Evolutionary conservation across 352 stramenopile species (phyloP).

Genomic region (Pythium guiyangense): DNA sequence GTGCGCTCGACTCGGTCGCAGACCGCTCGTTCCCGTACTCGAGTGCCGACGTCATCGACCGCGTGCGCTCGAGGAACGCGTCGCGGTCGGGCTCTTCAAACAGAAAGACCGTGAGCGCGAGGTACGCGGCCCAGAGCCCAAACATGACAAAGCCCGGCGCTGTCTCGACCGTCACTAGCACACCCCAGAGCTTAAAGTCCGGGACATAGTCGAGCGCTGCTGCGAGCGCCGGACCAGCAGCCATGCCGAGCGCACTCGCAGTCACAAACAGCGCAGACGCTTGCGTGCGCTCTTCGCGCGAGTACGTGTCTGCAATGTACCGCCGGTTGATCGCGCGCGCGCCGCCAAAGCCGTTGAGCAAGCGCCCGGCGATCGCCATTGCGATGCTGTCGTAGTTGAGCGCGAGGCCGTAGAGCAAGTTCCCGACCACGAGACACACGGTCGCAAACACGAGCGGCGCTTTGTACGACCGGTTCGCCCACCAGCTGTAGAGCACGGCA

Average conservation of each 20-base stretch:
- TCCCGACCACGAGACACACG: conserved; percentile 78
- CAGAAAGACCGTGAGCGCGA: conserved; percentile 42
- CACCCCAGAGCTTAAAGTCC: conserved; percentile 51
- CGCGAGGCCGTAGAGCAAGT: conserved; percentile 84
- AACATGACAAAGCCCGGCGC: conserved; percentile 91
- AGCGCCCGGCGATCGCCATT: conserved; percentile 88
- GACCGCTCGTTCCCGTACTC: conserved; percentile 10
- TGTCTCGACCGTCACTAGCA: conserved; percentile 84
- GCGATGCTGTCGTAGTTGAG: conserved; percentile 73
- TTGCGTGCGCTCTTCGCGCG: conserved; percentile 85
- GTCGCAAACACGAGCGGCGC: conserved; percentile 80
- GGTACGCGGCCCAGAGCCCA: conserved; percentile 60
- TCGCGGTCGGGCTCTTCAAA: conserved; percentile 72
- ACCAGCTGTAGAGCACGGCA: conserved; percentile 94
- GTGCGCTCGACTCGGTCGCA: conserved; percentile 5
- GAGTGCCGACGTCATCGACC: conserved; percentile 29
- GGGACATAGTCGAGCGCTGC: conserved; percentile 68
- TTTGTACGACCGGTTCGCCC: conserved; percentile 90
- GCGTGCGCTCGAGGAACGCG: conserved; percentile 35
- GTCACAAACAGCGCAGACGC: conserved; percentile 92
- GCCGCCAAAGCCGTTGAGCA: conserved; percentile 92
- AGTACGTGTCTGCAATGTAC: conserved; percentile 89
- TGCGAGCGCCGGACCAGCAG: conserved; percentile 79
- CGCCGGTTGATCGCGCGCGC: conserved; percentile 89
- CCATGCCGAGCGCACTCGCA: conserved; percentile 89